Evolutionary conservation across 73 alveolate species (phyloP), one percentile per base, ranked within the genome.

Genomic region (Paramecium biaurelia): DNA sequence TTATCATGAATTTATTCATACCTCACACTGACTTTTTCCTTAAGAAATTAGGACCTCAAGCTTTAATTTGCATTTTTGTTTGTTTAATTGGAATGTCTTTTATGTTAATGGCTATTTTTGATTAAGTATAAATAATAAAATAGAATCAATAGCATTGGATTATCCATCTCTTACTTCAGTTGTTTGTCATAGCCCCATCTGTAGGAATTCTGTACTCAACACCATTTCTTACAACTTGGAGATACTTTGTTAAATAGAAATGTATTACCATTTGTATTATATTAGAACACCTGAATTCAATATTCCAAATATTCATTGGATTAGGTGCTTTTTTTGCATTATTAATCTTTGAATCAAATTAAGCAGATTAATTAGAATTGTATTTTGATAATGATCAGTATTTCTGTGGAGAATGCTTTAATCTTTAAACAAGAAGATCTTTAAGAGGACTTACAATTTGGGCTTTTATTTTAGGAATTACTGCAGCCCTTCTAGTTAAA

Each of bases 211-310:
- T 74, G 41, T 38, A 74, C 23, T 74, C 87, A 32, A 74, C 47
- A 32, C 87, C 87, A 32, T 74, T 74, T 74, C 35, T 74, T 0
- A 35, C 87, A 28, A 32, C 67, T 14, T 74, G 67, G 57, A 28
- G 58, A 74, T 74, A 74, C 35, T 74, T 74, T 43, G 47, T 74
- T 35, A 74, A 74, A 74, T 74, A 74, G 87, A 74, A 74, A 74
- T 30, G 87, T 74, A 74, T 30, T n/a, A n/a, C n/a, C 14, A 6
- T 7, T n/a, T 30, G 1, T 30, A 6, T 10, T 20, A 35, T 9
- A 35, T 14, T 30, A 74, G 87, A 35, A 11, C 58, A 74, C 20
- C n/a, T 74, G n/a, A 74, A 74, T 34, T 74, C 87, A 9, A 32
- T 74, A 35, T 74, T 32, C 58, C 18, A 74, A 74, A n/a, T 74